These are phyloP conservation scores for Moricandia arvensis DNA, from an alignment of 345 rosid genomes.

Conservation along the genomic window DNA sequence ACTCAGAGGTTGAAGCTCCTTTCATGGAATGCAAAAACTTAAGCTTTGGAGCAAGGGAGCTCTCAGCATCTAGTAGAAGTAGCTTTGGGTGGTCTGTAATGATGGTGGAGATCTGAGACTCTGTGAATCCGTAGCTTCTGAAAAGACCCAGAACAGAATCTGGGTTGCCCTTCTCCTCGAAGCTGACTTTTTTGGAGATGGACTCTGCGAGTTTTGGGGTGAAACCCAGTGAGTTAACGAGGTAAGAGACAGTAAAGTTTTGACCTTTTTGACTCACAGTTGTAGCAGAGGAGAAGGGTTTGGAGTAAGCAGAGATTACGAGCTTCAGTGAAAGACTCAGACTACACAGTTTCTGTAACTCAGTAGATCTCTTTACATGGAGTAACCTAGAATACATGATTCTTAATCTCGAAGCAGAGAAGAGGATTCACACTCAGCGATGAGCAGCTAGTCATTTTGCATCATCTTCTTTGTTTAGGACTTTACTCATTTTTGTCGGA, in stretches of 20 bases:
- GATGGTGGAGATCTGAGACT: neutral
- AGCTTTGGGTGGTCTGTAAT: neutral
- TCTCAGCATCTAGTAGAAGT: slow-evolving; percentile 14
- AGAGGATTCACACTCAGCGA: neutral
- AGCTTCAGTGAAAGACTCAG: neutral
- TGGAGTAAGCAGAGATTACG: neutral
- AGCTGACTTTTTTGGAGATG: neutral
- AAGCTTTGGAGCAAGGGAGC: slow-evolving; percentile 26
- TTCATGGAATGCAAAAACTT: neutral
- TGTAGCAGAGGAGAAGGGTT: neutral
- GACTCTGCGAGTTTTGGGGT: neutral
- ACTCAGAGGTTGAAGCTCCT: slow-evolving; percentile 23
- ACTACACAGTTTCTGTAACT: neutral
- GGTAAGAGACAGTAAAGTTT: neutral
- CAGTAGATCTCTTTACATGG: neutral
- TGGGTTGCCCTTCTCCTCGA: neutral
- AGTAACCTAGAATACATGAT: neutral
- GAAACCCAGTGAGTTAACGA: neutral
- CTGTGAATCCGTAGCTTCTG: slow-evolving; percentile 27
- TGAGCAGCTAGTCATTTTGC: neutral
- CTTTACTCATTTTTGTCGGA: neutral
- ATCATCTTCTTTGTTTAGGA: neutral
- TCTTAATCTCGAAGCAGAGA: neutral
- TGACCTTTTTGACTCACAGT: neutral
- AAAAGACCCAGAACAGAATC: neutral